Conservation (phyloP, 257 asterid genomes). For the Solanum arcanum region DNA sequence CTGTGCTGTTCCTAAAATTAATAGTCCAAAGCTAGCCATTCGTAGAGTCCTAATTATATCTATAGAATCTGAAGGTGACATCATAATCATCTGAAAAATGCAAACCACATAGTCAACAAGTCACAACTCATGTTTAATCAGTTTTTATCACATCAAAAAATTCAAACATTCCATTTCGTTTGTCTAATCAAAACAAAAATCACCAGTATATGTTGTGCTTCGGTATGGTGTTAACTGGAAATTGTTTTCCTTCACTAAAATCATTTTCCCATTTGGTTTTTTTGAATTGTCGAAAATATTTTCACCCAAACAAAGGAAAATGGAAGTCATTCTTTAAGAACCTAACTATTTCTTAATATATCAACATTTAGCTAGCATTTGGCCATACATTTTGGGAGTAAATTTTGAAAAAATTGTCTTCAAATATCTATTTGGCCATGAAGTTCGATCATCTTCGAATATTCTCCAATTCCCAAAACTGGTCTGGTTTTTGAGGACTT, state of each 20-base stretch:
- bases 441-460: not conserved
- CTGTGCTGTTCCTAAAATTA: conserved; percentile 66
- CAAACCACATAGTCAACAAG: not conserved
- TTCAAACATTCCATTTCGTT: not conserved
- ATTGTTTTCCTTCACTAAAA: not conserved
- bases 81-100: conserved; percentile 46
- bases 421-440: not conserved
- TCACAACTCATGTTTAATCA: not conserved
- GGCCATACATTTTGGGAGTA: not conserved
- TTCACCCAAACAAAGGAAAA: not conserved
- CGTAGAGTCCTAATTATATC: conserved; percentile 56
- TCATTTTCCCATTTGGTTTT: not conserved
- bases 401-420: not conserved
- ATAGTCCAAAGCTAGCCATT: conserved; percentile 72
- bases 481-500: not conserved
- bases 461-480: not conserved
- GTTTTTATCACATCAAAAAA: not conserved
- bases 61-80: conserved; percentile 43
- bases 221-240: not conserved
- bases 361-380: not conserved
- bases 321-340: not conserved
- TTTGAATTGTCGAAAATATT: not conserved
- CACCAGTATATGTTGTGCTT: not conserved
- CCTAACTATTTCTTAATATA: not conserved
- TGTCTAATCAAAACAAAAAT: not conserved